A percentile compares a stretch with the other conserved stretches of the same genome.
phyloP scores from a whole-genome alignment of 768 basidiomycete genomes.

The Lactarius hatsudake region DNA sequence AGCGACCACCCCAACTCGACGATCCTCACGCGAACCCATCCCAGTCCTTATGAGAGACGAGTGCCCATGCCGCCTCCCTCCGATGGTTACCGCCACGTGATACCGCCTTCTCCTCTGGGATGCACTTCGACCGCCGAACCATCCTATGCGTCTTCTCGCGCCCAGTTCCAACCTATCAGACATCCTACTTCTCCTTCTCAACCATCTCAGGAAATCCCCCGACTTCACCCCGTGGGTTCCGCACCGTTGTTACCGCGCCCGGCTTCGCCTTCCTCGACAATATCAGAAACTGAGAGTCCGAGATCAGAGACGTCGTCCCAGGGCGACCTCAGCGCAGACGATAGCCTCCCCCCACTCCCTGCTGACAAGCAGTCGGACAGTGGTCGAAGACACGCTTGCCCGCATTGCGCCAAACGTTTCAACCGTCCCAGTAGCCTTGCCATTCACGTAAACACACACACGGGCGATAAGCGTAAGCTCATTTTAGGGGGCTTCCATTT shows the following conservation, averaged over 20 bases:
- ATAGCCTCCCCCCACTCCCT: constrained; percentile 7
- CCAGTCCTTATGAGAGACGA: constrained; percentile 14
- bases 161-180: constrained; percentile 7
- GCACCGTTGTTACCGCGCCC: constrained; percentile 9
- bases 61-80: constrained; percentile 3
- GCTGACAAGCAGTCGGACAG: constrained; percentile 25
- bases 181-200: constrained; percentile 15
- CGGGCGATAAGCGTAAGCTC: constrained; percentile 61
- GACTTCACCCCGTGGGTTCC: constrained; percentile 17
- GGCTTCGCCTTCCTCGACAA: constrained; percentile 24
- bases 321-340: constrained; percentile 20
- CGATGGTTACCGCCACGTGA: constrained; percentile 16
- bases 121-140: constrained; percentile 7
- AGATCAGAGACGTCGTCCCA: constrained; percentile 18
- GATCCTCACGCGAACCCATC: constrained; percentile 7
- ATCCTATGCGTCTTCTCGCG: constrained; percentile 7
- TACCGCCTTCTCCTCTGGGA: background rate
- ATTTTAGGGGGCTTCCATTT: background rate
- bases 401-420: constrained; percentile 59
- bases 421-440: constrained; percentile 65
- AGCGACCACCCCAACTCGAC: background rate
- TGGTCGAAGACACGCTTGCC: constrained; percentile 36
- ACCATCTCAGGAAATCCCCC: constrained; percentile 13
- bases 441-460: constrained; percentile 68
- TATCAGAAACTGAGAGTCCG: constrained; percentile 25